Percentiles rank a stretch among this genome's conserved stretches.
These are phyloP conservation scores for Neonectria faginata DNA, from an alignment of 2,329 filamentous ascomycete species.

Conservation along the genomic window DNA sequence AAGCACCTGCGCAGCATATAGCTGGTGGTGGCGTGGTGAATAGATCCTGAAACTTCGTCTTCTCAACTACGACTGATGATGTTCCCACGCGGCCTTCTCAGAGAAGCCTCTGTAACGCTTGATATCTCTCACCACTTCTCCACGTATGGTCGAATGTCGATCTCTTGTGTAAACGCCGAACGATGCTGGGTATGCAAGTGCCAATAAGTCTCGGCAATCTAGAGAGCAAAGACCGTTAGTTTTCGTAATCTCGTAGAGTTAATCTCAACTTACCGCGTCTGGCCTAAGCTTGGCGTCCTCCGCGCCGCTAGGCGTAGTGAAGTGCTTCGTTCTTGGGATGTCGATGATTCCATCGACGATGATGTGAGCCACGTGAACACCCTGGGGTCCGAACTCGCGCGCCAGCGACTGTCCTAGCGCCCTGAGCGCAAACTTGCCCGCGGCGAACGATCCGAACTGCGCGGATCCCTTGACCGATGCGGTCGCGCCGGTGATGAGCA, in stretches of 20 bases:
- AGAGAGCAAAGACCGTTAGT: conserved; percentile 22
- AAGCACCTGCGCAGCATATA: background rate
- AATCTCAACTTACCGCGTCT: conserved; percentile 71
- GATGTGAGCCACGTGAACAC: conserved; percentile 84
- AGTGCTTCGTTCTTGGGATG: conserved; percentile 75
- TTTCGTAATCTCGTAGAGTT: background rate
- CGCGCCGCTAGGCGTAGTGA: conserved; percentile 57
- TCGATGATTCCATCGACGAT: conserved; percentile 90
- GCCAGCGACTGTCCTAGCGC: conserved; percentile 81
- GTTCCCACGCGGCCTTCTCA: background rate
- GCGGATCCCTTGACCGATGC: conserved; percentile 81
- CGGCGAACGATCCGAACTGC: conserved; percentile 76
- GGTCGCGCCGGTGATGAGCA: conserved; percentile 90
- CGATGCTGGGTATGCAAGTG: conserved; percentile 82
- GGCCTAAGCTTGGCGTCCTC: conserved; percentile 76
- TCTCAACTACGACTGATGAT: background rate
- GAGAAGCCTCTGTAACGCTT: background rate
- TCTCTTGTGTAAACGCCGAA: conserved; percentile 83
- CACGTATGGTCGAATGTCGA: conserved; percentile 82
- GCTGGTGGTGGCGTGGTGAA: too few species aligned
- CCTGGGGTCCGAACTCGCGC: conserved; percentile 85
- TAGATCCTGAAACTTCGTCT: background rate
- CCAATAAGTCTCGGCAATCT: conserved; percentile 93
- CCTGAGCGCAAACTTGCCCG: conserved; percentile 83
- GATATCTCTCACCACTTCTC: conserved; percentile 79